Conservation (phyloP, 306 rosid species). For the Cotoneaster glaucophyllus region DNA sequence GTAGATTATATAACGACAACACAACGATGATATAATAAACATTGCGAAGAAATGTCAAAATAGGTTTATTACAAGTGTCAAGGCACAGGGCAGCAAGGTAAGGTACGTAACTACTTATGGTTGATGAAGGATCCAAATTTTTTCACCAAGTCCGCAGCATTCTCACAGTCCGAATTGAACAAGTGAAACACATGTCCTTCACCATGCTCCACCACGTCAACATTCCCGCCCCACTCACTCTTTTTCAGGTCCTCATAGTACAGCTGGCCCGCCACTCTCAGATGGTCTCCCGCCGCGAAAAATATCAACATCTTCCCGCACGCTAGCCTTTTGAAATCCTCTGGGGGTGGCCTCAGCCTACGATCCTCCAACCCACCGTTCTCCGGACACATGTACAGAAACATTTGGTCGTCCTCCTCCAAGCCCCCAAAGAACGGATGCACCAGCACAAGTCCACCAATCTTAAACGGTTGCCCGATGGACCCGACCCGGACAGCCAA, state of each 20-base stretch:
- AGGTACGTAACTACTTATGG: background rate
- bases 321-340: slow-evolving; percentile 13
- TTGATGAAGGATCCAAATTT: background rate
- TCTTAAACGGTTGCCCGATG: background rate
- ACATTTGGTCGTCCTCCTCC: slow-evolving; percentile 10
- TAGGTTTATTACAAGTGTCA: no score
- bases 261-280: slow-evolving; percentile 1
- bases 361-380: slow-evolving; percentile 23
- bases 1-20: no score
- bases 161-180: background rate
- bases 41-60: no score
- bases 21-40: no score
- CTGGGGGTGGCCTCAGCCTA: slow-evolving; percentile 19
- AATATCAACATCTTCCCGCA: slow-evolving; percentile 15
- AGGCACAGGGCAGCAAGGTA: no score
- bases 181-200: slow-evolving; percentile 5
- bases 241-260: slow-evolving; percentile 3
- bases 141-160: background rate
- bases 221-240: slow-evolving; percentile 7
- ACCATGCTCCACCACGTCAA: slow-evolving; percentile 1
- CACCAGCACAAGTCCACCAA: slow-evolving; percentile 11
- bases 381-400: background rate
- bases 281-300: slow-evolving; percentile 9
- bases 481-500: slow-evolving; percentile 11
- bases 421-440: slow-evolving; percentile 25